Percentiles rank a stretch among this genome's conserved stretches.
These are phyloP conservation scores for Fomitopsis palustris DNA, from an alignment of 1,284 basidiomycete genomes.

Conservation along the genomic window DNA sequence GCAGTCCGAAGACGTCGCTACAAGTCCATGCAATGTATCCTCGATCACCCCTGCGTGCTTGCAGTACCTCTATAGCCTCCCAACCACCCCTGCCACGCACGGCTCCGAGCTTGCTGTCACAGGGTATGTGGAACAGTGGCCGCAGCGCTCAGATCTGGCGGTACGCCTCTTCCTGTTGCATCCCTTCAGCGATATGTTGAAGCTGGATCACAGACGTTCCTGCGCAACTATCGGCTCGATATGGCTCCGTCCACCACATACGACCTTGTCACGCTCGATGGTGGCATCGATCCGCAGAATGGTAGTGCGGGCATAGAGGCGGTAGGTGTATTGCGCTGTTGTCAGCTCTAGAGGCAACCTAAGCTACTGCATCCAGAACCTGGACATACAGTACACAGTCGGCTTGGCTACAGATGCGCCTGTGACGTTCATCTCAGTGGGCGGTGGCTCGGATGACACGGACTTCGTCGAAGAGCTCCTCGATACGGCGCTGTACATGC, in stretches of 20 bases:
- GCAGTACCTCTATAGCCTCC: conserved; percentile 46
- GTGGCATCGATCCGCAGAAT: conserved; percentile 32
- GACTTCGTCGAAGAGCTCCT: conserved; percentile 21
- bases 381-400: conserved; percentile 62
- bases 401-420: conserved; percentile 52
- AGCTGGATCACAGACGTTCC: conserved; percentile 41
- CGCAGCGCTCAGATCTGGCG: conserved; percentile 46
- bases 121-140: conserved; percentile 54
- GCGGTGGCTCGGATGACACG: conserved; percentile 15
- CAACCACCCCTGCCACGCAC: conserved; percentile 39
- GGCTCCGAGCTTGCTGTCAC: conserved; percentile 51
- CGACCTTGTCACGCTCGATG: conserved; percentile 13
- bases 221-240: conserved; percentile 44
- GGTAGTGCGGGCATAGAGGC: conserved; percentile 17
- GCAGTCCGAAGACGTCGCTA: not conserved
- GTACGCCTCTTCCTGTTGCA: conserved; percentile 14
- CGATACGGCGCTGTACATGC: conserved; percentile 31
- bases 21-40: not conserved
- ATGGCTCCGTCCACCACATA: conserved; percentile 28
- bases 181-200: not conserved
- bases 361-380: conserved; percentile 27
- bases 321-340: conserved; percentile 5
- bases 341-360: not conserved
- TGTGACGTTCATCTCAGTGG: conserved; percentile 20
- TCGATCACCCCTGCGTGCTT: not conserved